These are phyloP conservation scores for Phytophthora tubulina DNA, from an alignment of 352 stramenopile genomes.

Conservation along the genomic window DNA sequence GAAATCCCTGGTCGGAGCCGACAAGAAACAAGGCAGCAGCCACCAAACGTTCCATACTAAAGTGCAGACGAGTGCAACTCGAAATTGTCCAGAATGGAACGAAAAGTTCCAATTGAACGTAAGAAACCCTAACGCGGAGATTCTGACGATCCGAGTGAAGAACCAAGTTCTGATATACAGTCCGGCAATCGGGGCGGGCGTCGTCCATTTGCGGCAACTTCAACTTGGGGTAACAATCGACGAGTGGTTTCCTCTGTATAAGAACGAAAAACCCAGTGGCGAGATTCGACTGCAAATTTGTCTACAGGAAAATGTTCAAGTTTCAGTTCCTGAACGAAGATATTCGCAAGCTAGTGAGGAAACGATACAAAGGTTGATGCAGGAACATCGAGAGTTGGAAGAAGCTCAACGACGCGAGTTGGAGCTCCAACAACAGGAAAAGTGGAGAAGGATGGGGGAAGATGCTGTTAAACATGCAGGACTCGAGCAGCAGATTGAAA, in stretches of 20 bases:
- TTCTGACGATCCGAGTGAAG: slow-evolving; percentile 81
- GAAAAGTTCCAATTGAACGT: slow-evolving; percentile 79
- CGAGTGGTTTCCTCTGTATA: slow-evolving; percentile 69
- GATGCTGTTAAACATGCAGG: slow-evolving; percentile 22
- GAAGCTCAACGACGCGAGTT: slow-evolving; percentile 21
- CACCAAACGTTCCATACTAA: slow-evolving; percentile 74
- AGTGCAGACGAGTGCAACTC: slow-evolving; percentile 44
- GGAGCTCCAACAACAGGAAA: slow-evolving; percentile 29
- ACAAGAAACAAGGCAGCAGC: slow-evolving; percentile 17
- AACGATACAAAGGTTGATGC: slow-evolving; percentile 35
- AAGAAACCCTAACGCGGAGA: slow-evolving; percentile 52
- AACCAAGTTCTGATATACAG: slow-evolving; percentile 74
- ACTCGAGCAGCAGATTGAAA: slow-evolving; percentile 18
- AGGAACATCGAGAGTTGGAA: slow-evolving; percentile 39
- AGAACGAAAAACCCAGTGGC: slow-evolving; percentile 47
- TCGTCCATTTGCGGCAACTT: slow-evolving; percentile 64
- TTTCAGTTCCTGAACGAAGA: neutral
- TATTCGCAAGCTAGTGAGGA: slow-evolving; percentile 30
- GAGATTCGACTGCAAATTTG: slow-evolving; percentile 70
- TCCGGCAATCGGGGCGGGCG: slow-evolving; percentile 66
- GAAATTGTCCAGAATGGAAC: slow-evolving; percentile 70
- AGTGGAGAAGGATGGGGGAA: slow-evolving; percentile 31
- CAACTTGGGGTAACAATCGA: slow-evolving; percentile 54
- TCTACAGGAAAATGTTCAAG: slow-evolving; percentile 36
- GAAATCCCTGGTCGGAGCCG: slow-evolving; percentile 27